Evolutionary conservation across 2,329 filamentous ascomycete genomes (phyloP), one percentile per base, ranked within the genome.

Genomic region (Penicillium sp.): DNA sequence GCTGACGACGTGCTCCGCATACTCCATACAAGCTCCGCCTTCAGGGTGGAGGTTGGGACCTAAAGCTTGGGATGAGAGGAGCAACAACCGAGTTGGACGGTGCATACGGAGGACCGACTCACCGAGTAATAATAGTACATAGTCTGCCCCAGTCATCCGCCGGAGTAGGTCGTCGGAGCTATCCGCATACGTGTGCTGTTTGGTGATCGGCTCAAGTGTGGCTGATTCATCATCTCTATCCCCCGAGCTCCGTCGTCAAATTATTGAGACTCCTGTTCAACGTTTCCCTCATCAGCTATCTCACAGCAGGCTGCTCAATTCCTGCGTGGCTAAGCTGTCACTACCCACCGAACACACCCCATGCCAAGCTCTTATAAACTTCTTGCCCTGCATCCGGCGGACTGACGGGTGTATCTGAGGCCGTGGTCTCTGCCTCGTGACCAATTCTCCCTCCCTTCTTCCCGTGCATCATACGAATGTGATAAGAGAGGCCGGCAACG

Each of bases 11-110:
- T 46, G 35, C 52, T 51, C 51, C 21, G 41, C 47, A 46, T 53
- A 23, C 60, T 54, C 54, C 45, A 57, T 61, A 44, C 35, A 29
- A 58, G 49, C 60, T 62, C 60, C 63, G 63, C 63, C 63, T 30
- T 52, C 31, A 26, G 29, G 59, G 59, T 62, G 56, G 62, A 64
- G 59, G 53, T 38, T 52, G n/a, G 13, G 21, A 49, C 19, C 46
- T 19, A 44, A 8, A 44, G 45, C 45, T 57, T 57, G 21, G 8
- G 49, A 46, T 21, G 26, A 26, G 21, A 29, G 46, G 31, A 35
- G 35, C 35, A 17, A 41, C 15, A 41, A 5, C 11, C 13, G 11
- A 13, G 15, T 38, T 38, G 15, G 35, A 38, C 35, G 7, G 11
- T 41, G 35, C 35, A 41, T 15, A 41, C 44, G 21, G 26, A 45